Base-by-base conservation (phyloP, 768 basidiomycete species). In the Phlegmacium glaucopus region DNA sequence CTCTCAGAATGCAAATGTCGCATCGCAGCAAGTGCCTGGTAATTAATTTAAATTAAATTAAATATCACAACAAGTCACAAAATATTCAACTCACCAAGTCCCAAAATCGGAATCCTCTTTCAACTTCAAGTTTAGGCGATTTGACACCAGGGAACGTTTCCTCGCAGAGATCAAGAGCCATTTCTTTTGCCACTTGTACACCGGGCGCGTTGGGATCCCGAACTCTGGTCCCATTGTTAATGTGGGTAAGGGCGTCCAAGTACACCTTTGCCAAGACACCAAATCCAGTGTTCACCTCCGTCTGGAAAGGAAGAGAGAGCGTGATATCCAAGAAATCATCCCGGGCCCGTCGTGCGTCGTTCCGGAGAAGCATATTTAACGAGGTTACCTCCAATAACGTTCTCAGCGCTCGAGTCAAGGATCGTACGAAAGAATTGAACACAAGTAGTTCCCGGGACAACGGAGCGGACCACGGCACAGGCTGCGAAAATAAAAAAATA, bases 41-140 rank as follows among this genome's bases (percentile, higher is more conserved):
- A 51, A 25, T 16, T n/a, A n/a, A n/a, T n/a, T n/a, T n/a, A n/a
- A n/a, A n/a, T n/a, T n/a, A n/a, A n/a, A n/a, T n/a, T n/a, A n/a
- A n/a, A n/a, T n/a, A n/a, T n/a, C n/a, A n/a, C n/a, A n/a, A n/a
- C n/a, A n/a, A n/a, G n/a, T n/a, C n/a, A n/a, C n/a, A n/a, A n/a
- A n/a, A n/a, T n/a, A n/a, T n/a, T n/a, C n/a, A 47, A 37, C 93
- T 71, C 62, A 96, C 94, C 68, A 94, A 79, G 64, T 97, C 93
- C 95, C 95, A 99, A 76, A 98, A 99, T 60, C 95, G 77, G 76
- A 99, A 97, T 6, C 95, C 95, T 42, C 95, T 73, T 68, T 96
- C 93, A 49, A 99, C 88, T 75, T 98, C 95, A 51, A 72, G 72
- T 69, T 85, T 83, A 4, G 94, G 91, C 48, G 61, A 66, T 74